Percentiles rank a stretch among this genome's conserved stretches.
Evolutionary conservation across 2,329 filamentous ascomycete genomes (phyloP).

Genomic region (Alternaria tenuissima): DNA sequence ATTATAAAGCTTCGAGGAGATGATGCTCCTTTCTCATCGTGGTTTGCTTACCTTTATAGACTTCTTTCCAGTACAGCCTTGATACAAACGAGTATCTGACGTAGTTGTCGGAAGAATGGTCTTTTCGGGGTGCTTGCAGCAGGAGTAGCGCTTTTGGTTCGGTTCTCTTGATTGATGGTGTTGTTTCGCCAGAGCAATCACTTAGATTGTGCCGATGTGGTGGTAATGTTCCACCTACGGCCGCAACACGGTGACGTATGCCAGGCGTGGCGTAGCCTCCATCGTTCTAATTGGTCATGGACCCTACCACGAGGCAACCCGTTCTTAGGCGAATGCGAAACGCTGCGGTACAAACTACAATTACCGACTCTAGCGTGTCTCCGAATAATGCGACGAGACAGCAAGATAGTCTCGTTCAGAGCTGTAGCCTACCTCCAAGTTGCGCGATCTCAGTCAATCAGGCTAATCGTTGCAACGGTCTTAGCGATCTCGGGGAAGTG

Average conservation of each 20-base stretch:
- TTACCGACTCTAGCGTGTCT: neutral
- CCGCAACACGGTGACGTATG: conserved; percentile 13
- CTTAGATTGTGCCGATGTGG: neutral
- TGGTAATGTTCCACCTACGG: conserved; percentile 1
- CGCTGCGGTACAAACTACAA: neutral
- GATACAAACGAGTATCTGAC: neutral
- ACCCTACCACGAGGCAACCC: neutral
- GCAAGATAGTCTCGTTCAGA: neutral
- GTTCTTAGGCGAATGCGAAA: neutral
- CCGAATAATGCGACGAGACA: neutral
- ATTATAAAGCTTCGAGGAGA: neutral
- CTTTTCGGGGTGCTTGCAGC: neutral
- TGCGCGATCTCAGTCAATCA: neutral
- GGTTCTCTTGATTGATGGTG: neutral
- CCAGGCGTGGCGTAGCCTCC: conserved; percentile 3
- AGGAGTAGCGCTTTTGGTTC: neutral
- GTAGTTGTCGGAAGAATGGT: neutral
- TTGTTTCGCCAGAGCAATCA: neutral
- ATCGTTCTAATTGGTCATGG: conserved; percentile 6
- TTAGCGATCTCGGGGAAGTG: neutral
- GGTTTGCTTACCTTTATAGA: neutral
- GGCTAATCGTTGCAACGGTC: neutral
- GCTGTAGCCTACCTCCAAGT: neutral
- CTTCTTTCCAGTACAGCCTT: neutral
- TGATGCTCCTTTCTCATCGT: neutral